These are phyloP conservation scores for Catunica adiposa DNA, from an alignment of 2,329 filamentous ascomycete species.

Conservation along the genomic window DNA sequence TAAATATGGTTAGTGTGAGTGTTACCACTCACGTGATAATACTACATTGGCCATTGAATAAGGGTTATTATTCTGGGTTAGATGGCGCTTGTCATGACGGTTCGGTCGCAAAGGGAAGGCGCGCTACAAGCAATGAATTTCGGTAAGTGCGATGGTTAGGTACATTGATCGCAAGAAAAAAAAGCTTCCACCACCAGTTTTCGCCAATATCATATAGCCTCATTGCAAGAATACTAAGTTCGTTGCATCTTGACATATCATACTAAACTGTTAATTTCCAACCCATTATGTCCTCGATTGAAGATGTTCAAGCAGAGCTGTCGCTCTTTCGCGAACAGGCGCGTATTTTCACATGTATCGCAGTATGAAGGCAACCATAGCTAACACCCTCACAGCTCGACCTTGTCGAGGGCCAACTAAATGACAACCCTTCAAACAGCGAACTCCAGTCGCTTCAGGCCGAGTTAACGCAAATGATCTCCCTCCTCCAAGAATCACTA, in stretches of 20 bases:
- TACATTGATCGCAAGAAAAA: too few species aligned
- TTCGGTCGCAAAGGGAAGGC: too few species aligned
- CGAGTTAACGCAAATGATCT: constrained; percentile 70
- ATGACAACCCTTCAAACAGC: constrained; percentile 62
- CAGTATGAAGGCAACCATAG: constrained; percentile 15
- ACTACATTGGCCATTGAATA: too few species aligned
- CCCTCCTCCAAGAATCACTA: constrained; percentile 62
- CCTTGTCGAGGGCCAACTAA: constrained; percentile 57
- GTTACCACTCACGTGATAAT: too few species aligned
- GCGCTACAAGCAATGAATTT: too few species aligned
- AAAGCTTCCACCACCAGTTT: not conserved
- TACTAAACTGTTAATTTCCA: not conserved
- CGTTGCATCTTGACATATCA: not conserved
- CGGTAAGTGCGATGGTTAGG: too few species aligned
- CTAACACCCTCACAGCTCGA: constrained; percentile 42
- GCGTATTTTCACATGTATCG: constrained; percentile 15
- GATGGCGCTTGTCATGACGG: too few species aligned
- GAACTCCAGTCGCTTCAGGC: constrained; percentile 62
- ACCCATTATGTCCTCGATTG: constrained; percentile 14
- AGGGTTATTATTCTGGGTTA: too few species aligned
- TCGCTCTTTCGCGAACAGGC: constrained; percentile 42
- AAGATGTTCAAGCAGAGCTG: constrained; percentile 33
- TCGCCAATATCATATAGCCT: not conserved
- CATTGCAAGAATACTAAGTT: not conserved
- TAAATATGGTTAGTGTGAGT: too few species aligned